phyloP scores from a whole-genome alignment of 371 early-diverging fungal species.

The Furculomyces boomerangus region DNA sequence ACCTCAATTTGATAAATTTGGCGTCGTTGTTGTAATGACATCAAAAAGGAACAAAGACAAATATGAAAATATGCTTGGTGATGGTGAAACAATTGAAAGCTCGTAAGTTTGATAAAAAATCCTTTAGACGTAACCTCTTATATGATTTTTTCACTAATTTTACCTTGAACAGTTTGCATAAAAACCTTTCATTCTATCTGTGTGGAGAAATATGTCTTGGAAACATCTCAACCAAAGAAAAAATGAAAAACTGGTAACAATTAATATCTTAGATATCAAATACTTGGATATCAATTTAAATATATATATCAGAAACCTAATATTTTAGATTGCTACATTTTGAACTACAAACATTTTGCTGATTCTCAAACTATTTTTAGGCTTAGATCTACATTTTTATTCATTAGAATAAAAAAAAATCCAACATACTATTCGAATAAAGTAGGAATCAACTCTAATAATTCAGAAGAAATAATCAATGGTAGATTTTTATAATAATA shows the following conservation, averaged over 20 bases:
- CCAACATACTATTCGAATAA: neutral
- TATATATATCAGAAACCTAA: neutral
- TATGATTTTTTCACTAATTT: slow-evolving; percentile 21
- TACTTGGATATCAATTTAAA: neutral
- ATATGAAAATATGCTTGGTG: slow-evolving; percentile 82
- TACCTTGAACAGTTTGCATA: slow-evolving; percentile 60
- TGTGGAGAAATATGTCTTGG: slow-evolving; percentile 95
- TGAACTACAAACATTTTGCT: neutral
- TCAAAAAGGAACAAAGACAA: slow-evolving; percentile 75
- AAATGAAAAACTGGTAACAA: slow-evolving; percentile 90
- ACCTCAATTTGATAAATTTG: slow-evolving; percentile 82
- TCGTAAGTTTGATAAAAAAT: no score
- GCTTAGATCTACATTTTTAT: slow-evolving; percentile 1
- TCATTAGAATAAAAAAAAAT: neutral
- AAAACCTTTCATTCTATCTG: slow-evolving; percentile 27
- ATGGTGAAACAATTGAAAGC: neutral
- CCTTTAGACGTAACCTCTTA: neutral
- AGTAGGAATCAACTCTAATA: neutral
- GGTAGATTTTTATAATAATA: neutral
- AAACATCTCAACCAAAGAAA: slow-evolving; percentile 79
- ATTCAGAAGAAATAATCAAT: neutral
- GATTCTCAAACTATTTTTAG: neutral
- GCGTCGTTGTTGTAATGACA: slow-evolving; percentile 85
- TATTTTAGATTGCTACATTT: neutral
- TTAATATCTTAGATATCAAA: slow-evolving; percentile 23